A percentile compares a stretch with the other conserved stretches of the same genome.
Conservation (phyloP, 352 stramenopile species). For the Phytophthora cajani region DNA sequence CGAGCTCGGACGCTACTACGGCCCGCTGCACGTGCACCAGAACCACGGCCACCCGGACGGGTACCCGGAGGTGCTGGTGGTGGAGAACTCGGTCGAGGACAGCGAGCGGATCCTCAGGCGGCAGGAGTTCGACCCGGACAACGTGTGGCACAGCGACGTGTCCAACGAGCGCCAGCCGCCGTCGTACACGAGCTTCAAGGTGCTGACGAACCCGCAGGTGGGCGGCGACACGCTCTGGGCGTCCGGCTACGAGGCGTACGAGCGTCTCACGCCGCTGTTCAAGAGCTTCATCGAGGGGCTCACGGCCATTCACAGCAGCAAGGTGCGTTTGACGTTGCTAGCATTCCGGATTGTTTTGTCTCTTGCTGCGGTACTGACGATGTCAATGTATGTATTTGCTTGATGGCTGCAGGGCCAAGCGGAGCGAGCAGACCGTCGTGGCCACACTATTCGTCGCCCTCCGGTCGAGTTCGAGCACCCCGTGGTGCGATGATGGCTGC, state of each 20-base stretch:
- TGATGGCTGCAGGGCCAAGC: not conserved
- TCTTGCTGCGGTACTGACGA: not conserved
- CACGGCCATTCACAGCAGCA: not conserved
- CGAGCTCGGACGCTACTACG: slow-evolving; percentile 4
- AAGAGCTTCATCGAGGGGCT: not conserved
- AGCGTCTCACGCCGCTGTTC: not conserved
- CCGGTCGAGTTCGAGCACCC: slow-evolving; percentile 7
- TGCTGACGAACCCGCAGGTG: slow-evolving; percentile 1
- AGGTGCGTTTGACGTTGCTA: not conserved
- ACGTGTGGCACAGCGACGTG: slow-evolving; percentile 4
- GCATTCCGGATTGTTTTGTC: not conserved
- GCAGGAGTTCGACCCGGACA: slow-evolving; percentile 1
- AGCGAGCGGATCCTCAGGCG: not conserved
- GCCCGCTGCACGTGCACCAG: slow-evolving; percentile 8
- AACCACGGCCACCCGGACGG: not conserved
- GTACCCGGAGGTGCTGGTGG: slow-evolving; percentile 1
- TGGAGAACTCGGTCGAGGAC: slow-evolving; percentile 4
- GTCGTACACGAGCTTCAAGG: slow-evolving; percentile 6
- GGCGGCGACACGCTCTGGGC: slow-evolving; percentile 2
- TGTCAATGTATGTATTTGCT: not conserved
- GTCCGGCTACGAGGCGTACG: slow-evolving; percentile 4
- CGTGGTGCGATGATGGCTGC: not conserved
- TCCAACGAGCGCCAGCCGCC: slow-evolving; percentile 3
- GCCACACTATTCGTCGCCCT: slow-evolving; percentile 1
- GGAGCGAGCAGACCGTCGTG: not conserved